phyloP scores from a whole-genome alignment of 176 grass and related monocot species.

The Cenchrus americanus region DNA sequence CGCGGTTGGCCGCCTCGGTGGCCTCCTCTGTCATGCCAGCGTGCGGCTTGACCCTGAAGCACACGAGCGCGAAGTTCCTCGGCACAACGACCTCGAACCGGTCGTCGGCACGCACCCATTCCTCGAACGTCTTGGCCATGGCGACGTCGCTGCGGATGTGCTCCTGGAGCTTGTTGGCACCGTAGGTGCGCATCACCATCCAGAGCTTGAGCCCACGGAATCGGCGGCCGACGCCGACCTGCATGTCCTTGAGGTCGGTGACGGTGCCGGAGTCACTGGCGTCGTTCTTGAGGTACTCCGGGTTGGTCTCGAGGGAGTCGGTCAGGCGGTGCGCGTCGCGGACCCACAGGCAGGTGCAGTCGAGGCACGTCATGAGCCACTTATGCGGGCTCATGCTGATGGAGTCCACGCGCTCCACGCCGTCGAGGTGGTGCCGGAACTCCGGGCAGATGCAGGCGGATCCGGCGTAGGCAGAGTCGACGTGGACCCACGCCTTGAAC shows the following conservation, averaged over 20 bases:
- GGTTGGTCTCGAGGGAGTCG: constrained; percentile 35
- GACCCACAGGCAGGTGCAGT: constrained; percentile 64
- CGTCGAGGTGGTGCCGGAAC: constrained; percentile 54
- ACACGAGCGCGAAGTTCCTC: constrained; percentile 1
- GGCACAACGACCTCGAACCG: constrained; percentile 48
- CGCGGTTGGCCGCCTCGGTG: neutral
- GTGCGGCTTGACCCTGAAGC: neutral
- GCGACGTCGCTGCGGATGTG: constrained; percentile 71
- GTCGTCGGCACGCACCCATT: constrained; percentile 37
- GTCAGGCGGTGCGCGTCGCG: constrained; percentile 36
- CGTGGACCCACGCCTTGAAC: constrained; percentile 55
- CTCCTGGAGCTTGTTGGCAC: constrained; percentile 41
- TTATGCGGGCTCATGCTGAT: constrained; percentile 67
- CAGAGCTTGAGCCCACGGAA: constrained; percentile 61
- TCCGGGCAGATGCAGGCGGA: constrained; percentile 64
- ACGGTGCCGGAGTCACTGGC: constrained; percentile 51
- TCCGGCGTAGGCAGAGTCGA: constrained; percentile 58
- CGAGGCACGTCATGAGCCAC: constrained; percentile 46
- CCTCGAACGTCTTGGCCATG: constrained; percentile 60
- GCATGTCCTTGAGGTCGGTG: constrained; percentile 60
- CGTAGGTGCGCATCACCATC: constrained; percentile 58
- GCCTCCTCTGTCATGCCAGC: neutral
- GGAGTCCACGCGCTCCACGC: constrained; percentile 53
- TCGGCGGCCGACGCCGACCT: constrained; percentile 55
- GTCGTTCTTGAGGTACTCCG: constrained; percentile 59